These are phyloP conservation scores for Pseudogymnoascus sp. DNA, from an alignment of 2,329 filamentous ascomycete species.

Conservation along the genomic window DNA sequence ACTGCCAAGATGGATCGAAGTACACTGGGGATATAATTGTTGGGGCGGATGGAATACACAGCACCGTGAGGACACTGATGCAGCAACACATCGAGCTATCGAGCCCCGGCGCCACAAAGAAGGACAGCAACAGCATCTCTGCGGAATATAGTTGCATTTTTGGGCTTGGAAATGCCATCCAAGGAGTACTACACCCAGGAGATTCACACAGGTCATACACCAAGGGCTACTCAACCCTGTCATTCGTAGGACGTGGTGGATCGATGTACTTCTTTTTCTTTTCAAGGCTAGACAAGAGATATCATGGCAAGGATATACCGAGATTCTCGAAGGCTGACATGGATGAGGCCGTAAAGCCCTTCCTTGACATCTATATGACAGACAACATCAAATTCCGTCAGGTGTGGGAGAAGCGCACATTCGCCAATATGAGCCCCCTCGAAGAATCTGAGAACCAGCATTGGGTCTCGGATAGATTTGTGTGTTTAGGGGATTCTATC, in stretches of 20 bases:
- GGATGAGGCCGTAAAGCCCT: slow-evolving; percentile 12
- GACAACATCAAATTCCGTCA: slow-evolving; percentile 15
- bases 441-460: slow-evolving; percentile 19
- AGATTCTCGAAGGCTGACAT: slow-evolving; percentile 19
- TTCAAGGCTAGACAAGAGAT: slow-evolving; percentile 15
- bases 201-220: slow-evolving; percentile 13
- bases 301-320: slow-evolving; percentile 16
- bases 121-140: slow-evolving; percentile 17
- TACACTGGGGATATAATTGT: slow-evolving; percentile 22
- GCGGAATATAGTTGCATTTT: slow-evolving; percentile 24
- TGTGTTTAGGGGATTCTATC: slow-evolving; percentile 22
- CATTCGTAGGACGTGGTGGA: slow-evolving; percentile 14
- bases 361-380: slow-evolving; percentile 10
- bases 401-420: slow-evolving; percentile 13
- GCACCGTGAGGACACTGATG: slow-evolving; percentile 19
- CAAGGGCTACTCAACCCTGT: slow-evolving; percentile 14
- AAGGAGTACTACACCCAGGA: slow-evolving; percentile 12
- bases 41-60: slow-evolving; percentile 25
- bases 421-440: slow-evolving; percentile 12
- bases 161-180: slow-evolving; percentile 16
- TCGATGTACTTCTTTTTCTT: slow-evolving; percentile 18
- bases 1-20: slow-evolving; percentile 18
- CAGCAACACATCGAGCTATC: slow-evolving; percentile 12
- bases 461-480: slow-evolving; percentile 21
- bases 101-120: slow-evolving; percentile 3